Percentiles rank a stretch among this genome's conserved stretches.
These are phyloP conservation scores for Cryptococcus sp. DNA, from an alignment of 1,284 basidiomycete species.

Conservation along the genomic window DNA sequence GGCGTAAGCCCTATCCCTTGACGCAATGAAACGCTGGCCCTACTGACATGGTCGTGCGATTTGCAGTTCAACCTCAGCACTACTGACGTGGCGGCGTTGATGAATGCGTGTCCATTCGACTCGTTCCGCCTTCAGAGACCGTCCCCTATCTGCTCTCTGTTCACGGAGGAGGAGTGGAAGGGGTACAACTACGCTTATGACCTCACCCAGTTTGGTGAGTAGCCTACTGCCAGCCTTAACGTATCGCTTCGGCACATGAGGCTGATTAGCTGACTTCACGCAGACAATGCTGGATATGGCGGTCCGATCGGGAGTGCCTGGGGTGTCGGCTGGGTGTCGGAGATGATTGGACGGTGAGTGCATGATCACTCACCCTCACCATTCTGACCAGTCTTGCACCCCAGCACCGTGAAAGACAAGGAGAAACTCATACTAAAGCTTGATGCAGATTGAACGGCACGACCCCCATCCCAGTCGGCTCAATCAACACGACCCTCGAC, in stretches of 20 bases:
- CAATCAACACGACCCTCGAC: slow-evolving; percentile 17
- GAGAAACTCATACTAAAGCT: not conserved
- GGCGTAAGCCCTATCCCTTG: not conserved
- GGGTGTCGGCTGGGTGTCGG: slow-evolving; percentile 1
- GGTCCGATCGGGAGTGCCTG: slow-evolving; percentile 1
- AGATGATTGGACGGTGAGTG: slow-evolving; percentile 5
- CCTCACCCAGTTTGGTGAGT: slow-evolving; percentile 9
- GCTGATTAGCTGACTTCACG: not conserved
- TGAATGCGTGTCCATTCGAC: slow-evolving; percentile 3
- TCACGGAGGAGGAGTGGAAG: slow-evolving; percentile 8
- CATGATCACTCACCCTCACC: not conserved
- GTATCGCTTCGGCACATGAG: not conserved
- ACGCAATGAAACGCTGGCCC: not conserved
- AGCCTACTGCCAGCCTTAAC: too few relatives aligned
- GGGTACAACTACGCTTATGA: slow-evolving; percentile 7
- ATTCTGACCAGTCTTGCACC: not conserved
- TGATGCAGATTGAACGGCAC: slow-evolving; percentile 1
- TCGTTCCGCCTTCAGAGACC: not conserved
- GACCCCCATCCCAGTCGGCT: slow-evolving; percentile 1
- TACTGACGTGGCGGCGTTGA: not conserved
- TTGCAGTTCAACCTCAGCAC: not conserved
- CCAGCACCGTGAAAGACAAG: too few relatives aligned
- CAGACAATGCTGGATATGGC: slow-evolving; percentile 4
- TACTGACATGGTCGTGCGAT: not conserved
- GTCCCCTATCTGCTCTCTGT: not conserved